Percentiles rank a stretch among this genome's conserved stretches.
Evolutionary conservation across 1,139 yeast genomes (phyloP).

Genomic region (Kurtzmaniella quercitrusa): DNA sequence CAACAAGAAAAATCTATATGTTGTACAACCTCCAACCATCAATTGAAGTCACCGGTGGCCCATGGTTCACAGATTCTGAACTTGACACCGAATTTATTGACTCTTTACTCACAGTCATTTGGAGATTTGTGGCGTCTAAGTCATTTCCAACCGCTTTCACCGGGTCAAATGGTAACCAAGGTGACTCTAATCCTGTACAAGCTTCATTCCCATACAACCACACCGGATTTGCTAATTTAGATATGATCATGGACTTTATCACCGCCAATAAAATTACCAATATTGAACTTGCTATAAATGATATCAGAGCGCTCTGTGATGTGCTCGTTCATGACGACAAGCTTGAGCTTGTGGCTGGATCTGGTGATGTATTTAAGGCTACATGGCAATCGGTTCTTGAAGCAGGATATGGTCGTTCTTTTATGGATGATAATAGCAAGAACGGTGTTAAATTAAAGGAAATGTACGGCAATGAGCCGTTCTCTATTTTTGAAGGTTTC

Average conservation of each 20-base stretch:
- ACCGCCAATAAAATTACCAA: constrained; percentile 72
- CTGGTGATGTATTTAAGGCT: constrained; percentile 52
- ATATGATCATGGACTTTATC: constrained; percentile 73
- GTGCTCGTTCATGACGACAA: constrained; percentile 86
- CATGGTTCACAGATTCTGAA: constrained; percentile 97
- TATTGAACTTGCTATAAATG: constrained; percentile 70
- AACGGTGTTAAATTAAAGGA: constrained; percentile 10
- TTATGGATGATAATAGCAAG: constrained; percentile 21
- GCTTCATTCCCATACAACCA: constrained; percentile 51
- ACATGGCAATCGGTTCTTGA: constrained; percentile 61
- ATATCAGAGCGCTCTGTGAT: constrained; percentile 80
- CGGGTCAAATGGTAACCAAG: constrained; percentile 19
- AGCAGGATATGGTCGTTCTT: constrained; percentile 53
- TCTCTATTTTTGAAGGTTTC: constrained; percentile 33
- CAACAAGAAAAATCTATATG: constrained; percentile 97
- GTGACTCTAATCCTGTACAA: constrained; percentile 20
- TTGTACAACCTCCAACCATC: constrained; percentile 90
- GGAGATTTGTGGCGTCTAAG: constrained; percentile 77
- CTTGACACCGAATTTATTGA: constrained; percentile 92
- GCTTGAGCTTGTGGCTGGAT: constrained; percentile 53
- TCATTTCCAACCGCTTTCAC: constrained; percentile 73
- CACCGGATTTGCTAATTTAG: constrained; percentile 64
- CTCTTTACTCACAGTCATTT: constrained; percentile 73
- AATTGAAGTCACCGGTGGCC: constrained; percentile 96
- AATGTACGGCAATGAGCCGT: constrained; percentile 19